A percentile compares a stretch with the other conserved stretches of the same genome.
Evolutionary conservation across 805 yeast genomes (phyloP).

Genomic region (Tetrapisispora namnaoensis): DNA sequence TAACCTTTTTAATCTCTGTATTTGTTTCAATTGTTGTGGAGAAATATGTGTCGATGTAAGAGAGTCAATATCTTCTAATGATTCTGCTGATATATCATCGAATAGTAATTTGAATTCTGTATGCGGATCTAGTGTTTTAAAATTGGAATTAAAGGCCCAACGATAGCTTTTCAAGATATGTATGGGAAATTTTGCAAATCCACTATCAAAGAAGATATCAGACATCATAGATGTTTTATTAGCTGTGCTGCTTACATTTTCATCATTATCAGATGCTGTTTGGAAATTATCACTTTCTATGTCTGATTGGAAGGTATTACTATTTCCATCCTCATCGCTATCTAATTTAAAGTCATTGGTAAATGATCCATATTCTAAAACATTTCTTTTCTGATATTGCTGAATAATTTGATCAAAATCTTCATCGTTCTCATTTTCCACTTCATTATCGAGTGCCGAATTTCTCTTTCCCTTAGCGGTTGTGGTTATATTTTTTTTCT

Average conservation of each 20-base stretch:
- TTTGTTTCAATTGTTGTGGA: constrained; percentile 58
- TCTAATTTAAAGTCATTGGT: constrained; percentile 5
- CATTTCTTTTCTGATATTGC: constrained; percentile 30
- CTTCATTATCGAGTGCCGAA: constrained; percentile 1
- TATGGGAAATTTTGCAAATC: constrained; percentile 17
- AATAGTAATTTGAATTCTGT: constrained; percentile 60
- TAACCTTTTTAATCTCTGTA: constrained; percentile 40
- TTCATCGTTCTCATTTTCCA: constrained; percentile 32
- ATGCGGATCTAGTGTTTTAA: constrained; percentile 58
- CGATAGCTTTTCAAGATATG: constrained; percentile 5
- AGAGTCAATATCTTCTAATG: constrained; percentile 65
- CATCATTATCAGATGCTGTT: constrained; percentile 31
- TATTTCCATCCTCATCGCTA: constrained; percentile 22
- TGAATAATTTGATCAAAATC: constrained; percentile 48
- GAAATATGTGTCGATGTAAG: constrained; percentile 61
- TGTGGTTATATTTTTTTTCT: constrained; percentile 9
- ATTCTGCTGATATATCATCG: constrained; percentile 59
- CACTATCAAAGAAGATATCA: constrained; percentile 24
- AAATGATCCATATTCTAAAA: constrained; percentile 8
- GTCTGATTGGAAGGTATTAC: constrained; percentile 14
- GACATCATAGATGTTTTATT: constrained; percentile 25
- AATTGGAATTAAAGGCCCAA: constrained; percentile 16
- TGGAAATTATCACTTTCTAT: constrained; percentile 28
- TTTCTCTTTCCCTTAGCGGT: neutral
- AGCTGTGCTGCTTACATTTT: constrained; percentile 13